A percentile compares a stretch with the other conserved stretches of the same genome.
Evolutionary conservation across 257 asterid species (phyloP).

Genomic region (Solanum corneliomulleri): DNA sequence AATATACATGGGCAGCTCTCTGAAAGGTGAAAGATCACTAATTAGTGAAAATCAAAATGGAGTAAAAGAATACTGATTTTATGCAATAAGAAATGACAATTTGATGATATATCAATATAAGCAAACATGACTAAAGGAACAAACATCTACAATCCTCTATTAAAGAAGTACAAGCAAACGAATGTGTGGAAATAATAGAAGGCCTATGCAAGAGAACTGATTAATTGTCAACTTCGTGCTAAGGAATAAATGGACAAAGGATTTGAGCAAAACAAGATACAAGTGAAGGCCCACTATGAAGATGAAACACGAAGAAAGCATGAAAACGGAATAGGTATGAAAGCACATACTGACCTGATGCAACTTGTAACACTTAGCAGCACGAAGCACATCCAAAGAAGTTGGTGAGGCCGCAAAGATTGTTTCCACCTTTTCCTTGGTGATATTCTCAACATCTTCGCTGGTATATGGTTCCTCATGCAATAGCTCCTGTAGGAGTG

Average conservation of each 20-base stretch:
- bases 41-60: background rate
- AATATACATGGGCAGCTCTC: constrained; percentile 92
- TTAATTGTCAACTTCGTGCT: background rate
- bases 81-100: background rate
- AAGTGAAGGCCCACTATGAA: background rate
- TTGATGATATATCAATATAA: background rate
- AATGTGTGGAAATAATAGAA: background rate
- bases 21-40: constrained; percentile 17
- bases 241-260: background rate
- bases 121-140: background rate
- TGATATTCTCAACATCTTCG: constrained; percentile 62
- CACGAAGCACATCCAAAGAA: constrained; percentile 72
- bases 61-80: background rate
- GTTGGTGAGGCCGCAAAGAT: constrained; percentile 68
- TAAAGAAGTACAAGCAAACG: background rate
- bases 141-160: background rate
- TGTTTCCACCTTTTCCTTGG: constrained; percentile 37
- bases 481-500: constrained; percentile 46
- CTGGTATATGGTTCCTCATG: constrained; percentile 65
- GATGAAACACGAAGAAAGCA: background rate
- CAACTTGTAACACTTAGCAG: constrained; percentile 70
- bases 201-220: background rate
- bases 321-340: background rate
- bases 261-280: background rate
- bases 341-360: constrained; percentile 50